Evolutionary conservation across 345 rosid genomes (phyloP).

Genomic region (Fremontodendron californicum): DNA sequence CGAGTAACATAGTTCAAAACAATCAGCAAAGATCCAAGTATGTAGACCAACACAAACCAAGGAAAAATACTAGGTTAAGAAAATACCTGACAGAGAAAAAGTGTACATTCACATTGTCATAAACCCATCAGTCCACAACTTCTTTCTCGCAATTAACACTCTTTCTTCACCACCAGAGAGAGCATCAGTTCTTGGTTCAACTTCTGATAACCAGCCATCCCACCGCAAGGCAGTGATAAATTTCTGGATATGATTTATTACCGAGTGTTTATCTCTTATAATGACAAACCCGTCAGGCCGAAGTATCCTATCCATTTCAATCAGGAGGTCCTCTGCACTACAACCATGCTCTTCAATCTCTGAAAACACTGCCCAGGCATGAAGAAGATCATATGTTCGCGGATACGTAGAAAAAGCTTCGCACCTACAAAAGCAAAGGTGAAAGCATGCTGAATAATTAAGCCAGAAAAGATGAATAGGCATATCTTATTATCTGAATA

Average conservation of each 20-base stretch:
- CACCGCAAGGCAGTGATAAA: conserved; percentile 61
- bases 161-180: conserved; percentile 61
- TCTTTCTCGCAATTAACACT: conserved; percentile 77
- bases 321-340: conserved; percentile 66
- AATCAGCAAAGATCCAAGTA: not conserved
- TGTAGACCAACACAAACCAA: not conserved
- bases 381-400: conserved; percentile 61
- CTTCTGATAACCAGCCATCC: conserved; percentile 82
- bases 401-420: conserved; percentile 96
- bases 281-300: conserved; percentile 82
- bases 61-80: not conserved
- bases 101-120: conserved; percentile 16
- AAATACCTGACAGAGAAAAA: not conserved
- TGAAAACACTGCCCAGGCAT: conserved; percentile 55
- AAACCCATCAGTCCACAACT: conserved; percentile 41
- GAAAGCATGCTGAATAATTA: not conserved
- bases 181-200: conserved; percentile 66
- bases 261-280: conserved; percentile 69
- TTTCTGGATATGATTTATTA: conserved; percentile 51
- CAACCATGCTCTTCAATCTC: conserved; percentile 62
- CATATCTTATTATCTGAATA: not conserved
- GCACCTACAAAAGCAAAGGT: conserved; percentile 51
- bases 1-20: too few relatives aligned
- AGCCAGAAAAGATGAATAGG: not conserved
- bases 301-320: conserved; percentile 90